phyloP scores from a whole-genome alignment of 352 stramenopile genomes.

The Sclerospora graminicola region DNA sequence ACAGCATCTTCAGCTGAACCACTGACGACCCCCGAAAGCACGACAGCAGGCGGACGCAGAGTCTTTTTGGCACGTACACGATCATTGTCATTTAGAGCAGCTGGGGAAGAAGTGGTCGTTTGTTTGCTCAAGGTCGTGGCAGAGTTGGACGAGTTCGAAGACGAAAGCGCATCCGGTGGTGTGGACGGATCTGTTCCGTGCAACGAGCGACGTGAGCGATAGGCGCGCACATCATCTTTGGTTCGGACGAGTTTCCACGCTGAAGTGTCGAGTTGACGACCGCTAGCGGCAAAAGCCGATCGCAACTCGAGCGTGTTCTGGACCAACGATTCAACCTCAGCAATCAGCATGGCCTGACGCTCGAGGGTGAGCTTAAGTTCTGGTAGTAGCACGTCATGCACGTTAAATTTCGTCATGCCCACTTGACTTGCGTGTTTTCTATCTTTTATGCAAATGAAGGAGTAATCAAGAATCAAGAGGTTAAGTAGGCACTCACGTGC shows the following conservation, averaged over 20 bases:
- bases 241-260: constrained; percentile 34
- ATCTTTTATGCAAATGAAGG: no score
- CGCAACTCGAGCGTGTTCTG: constrained; percentile 27
- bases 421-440: no score
- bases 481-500: no score
- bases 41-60: constrained; percentile 19
- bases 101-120: constrained; percentile 6
- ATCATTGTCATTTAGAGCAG: constrained; percentile 13
- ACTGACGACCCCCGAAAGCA: constrained; percentile 27
- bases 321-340: constrained; percentile 24
- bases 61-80: constrained; percentile 15
- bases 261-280: constrained; percentile 23
- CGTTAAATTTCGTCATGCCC: no score
- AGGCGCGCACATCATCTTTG: constrained; percentile 27
- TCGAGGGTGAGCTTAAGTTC: constrained; percentile 16
- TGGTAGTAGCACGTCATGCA: constrained; percentile 21
- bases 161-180: constrained; percentile 12
- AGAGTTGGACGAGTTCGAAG: constrained; percentile 16
- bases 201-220: constrained; percentile 26
- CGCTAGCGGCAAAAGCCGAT: constrained; percentile 18
- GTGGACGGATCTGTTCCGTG: constrained; percentile 15
- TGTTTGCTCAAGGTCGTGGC: constrained; percentile 19
- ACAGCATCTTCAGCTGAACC: constrained; percentile 35
- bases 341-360: constrained; percentile 12
- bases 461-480: no score